Conservation (phyloP, 345 rosid species). For the Toxicodendron radicans region DNA sequence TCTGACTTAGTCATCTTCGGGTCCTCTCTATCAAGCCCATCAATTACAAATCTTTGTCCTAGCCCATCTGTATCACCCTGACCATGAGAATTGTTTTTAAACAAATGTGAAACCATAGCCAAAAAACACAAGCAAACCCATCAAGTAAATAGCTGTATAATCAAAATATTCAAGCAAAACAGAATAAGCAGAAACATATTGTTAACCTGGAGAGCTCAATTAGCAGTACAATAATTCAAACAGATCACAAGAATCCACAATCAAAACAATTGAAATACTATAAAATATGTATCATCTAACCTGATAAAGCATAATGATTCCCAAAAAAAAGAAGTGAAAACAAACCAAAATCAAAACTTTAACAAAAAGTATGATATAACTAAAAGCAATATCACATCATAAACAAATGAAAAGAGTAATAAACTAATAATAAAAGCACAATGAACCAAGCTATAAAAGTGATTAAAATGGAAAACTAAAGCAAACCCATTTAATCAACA, state of each 20-base stretch:
- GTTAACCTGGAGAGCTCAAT: no score
- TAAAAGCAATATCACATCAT: not conserved
- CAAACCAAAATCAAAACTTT: not conserved
- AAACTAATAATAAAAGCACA: not conserved
- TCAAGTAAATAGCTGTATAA: not conserved
- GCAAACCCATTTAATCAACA: not conserved
- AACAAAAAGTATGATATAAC: not conserved
- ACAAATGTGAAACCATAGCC: not conserved
- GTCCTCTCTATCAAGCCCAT: no score
- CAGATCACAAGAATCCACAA: slow-evolving; percentile 12
- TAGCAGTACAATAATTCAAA: slow-evolving; percentile 5
- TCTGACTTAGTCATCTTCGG: no score
- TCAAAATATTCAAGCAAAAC: not conserved
- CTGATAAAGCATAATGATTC: not conserved
- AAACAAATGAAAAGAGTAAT: not conserved
- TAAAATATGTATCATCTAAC: not conserved
- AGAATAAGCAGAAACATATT: slow-evolving; percentile 3
- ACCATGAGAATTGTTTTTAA: slow-evolving; percentile 18
- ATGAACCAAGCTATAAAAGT: slow-evolving; percentile 6
- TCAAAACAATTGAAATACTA: not conserved
- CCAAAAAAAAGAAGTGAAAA: not conserved
- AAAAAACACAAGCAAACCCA: not conserved
- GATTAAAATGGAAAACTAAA: not conserved
- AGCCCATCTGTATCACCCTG: no score
- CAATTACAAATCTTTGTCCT: no score